Conservation (phyloP, 148 eudicot species). For the Spergularia marina region DNA sequence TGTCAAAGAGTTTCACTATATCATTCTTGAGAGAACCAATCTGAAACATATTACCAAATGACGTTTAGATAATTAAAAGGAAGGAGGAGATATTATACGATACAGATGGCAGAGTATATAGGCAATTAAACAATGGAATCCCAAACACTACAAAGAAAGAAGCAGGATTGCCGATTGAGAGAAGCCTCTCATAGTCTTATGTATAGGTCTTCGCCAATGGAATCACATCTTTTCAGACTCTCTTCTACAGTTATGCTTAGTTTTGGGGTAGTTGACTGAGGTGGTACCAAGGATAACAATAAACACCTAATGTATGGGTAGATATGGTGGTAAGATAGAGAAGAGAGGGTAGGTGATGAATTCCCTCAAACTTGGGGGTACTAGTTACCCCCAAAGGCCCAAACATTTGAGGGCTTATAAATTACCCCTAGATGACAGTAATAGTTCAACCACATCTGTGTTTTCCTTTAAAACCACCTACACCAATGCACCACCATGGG, state of each 20-base stretch:
- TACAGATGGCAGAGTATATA: not conserved
- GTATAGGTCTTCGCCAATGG: too few species aligned
- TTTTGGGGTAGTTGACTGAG: too few species aligned
- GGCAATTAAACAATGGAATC: not conserved
- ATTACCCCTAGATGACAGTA: not conserved
- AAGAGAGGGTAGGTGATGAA: not conserved
- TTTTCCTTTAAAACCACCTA: not conserved
- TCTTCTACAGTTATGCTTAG: too few species aligned
- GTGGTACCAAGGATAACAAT: not conserved
- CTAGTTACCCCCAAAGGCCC: not conserved
- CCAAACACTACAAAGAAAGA: not conserved
- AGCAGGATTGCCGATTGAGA: too few species aligned
- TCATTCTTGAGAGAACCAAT: conserved; percentile 67
- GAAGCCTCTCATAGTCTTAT: too few species aligned
- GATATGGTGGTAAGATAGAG: too few species aligned
- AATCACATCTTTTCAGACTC: too few species aligned
- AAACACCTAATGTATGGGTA: too few species aligned
- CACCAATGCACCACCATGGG: not conserved
- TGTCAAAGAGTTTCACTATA: conserved; percentile 79
- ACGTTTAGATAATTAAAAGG: conserved; percentile 5
- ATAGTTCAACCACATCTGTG: not conserved
- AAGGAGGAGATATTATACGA: not conserved
- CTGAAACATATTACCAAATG: conserved; percentile 41
- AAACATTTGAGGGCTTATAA: not conserved
- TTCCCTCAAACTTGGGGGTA: not conserved